A percentile compares a stretch with the other conserved stretches of the same genome.
These are phyloP conservation scores for Pugionium cornutum DNA, from an alignment of 345 rosid genomes.

Conservation along the genomic window DNA sequence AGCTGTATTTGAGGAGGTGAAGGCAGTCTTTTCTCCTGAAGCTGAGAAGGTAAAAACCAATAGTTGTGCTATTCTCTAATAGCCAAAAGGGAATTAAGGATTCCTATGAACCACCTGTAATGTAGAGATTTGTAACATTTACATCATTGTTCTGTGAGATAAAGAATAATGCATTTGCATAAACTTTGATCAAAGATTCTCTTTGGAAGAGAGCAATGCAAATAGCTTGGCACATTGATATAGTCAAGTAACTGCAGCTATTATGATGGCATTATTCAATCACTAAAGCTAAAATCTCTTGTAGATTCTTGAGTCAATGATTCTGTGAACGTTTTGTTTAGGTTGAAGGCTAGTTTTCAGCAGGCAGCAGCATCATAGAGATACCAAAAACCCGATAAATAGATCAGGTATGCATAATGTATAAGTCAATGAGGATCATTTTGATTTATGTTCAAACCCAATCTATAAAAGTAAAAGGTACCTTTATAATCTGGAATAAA, in stretches of 20 bases:
- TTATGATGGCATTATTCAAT: neutral
- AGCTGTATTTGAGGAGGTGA: slow-evolving; percentile 69
- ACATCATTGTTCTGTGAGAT: slow-evolving; percentile 21
- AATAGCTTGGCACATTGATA: neutral
- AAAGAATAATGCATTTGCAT: slow-evolving; percentile 23
- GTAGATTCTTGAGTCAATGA: slow-evolving; percentile 16
- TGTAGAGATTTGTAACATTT: slow-evolving; percentile 15
- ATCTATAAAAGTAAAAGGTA: slow-evolving; percentile 13
- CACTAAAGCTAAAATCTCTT: neutral
- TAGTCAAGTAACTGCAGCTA: neutral
- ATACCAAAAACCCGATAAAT: slow-evolving; percentile 17
- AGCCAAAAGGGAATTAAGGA: slow-evolving; percentile 5
- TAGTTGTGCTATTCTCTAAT: slow-evolving; percentile 32
- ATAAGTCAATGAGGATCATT: slow-evolving; percentile 15
- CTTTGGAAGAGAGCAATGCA: slow-evolving; percentile 7
- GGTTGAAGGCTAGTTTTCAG: slow-evolving; percentile 36
- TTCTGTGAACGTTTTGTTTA: slow-evolving; percentile 20
- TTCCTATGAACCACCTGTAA: slow-evolving; percentile 25
- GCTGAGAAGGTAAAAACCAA: slow-evolving; percentile 61
- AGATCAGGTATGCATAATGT: slow-evolving; percentile 33
- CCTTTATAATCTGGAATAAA: slow-evolving; percentile 30
- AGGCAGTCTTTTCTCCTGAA: slow-evolving; percentile 51
- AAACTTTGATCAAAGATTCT: slow-evolving; percentile 13
- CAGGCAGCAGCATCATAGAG: slow-evolving; percentile 22
- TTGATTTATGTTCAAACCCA: slow-evolving; percentile 12